Evolutionary conservation across 2,329 filamentous ascomycete species (phyloP).

Genomic region (Xylaria sp.): DNA sequence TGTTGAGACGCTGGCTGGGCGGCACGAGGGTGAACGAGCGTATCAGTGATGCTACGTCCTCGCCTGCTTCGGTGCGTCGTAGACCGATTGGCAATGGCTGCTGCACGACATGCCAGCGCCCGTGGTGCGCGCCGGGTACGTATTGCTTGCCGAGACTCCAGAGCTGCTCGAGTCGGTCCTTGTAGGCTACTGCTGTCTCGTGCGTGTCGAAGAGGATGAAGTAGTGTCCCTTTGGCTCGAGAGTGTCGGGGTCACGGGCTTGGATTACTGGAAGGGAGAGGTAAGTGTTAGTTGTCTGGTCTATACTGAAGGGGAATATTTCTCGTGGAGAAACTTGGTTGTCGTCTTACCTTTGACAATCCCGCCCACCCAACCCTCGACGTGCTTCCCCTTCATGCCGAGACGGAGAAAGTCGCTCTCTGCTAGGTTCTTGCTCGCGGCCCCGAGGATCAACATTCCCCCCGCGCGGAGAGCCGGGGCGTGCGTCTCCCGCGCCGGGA

Average conservation of each 20-base stretch:
- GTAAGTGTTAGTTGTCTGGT: too few relatives aligned
- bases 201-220: slow-evolving; percentile 73
- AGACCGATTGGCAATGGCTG: slow-evolving; percentile 39
- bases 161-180: slow-evolving; percentile 62
- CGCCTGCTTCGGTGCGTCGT: slow-evolving; percentile 19
- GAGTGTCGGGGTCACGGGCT: slow-evolving; percentile 69
- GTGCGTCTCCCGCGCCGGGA: neutral
- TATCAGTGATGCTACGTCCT: slow-evolving; percentile 39
- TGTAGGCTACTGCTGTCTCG: slow-evolving; percentile 70
- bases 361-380: slow-evolving; percentile 73
- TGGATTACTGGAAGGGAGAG: slow-evolving; percentile 63
- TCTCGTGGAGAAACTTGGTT: too few relatives aligned
- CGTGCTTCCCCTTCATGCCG: slow-evolving; percentile 67
- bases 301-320: too few relatives aligned
- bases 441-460: slow-evolving; percentile 65
- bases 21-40: slow-evolving; percentile 49
- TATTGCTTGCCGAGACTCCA: slow-evolving; percentile 57
- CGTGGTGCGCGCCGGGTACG: slow-evolving; percentile 49
- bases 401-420: slow-evolving; percentile 78
- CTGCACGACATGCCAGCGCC: slow-evolving; percentile 21
- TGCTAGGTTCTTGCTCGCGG: slow-evolving; percentile 67
- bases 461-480: slow-evolving; percentile 35
- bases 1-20: slow-evolving; percentile 42
- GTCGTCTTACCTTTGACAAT: slow-evolving; percentile 64
- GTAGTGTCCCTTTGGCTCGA: slow-evolving; percentile 72